phyloP scores from a whole-genome alignment of 176 grass and related monocot genomes.

The Hordeum marinum region DNA sequence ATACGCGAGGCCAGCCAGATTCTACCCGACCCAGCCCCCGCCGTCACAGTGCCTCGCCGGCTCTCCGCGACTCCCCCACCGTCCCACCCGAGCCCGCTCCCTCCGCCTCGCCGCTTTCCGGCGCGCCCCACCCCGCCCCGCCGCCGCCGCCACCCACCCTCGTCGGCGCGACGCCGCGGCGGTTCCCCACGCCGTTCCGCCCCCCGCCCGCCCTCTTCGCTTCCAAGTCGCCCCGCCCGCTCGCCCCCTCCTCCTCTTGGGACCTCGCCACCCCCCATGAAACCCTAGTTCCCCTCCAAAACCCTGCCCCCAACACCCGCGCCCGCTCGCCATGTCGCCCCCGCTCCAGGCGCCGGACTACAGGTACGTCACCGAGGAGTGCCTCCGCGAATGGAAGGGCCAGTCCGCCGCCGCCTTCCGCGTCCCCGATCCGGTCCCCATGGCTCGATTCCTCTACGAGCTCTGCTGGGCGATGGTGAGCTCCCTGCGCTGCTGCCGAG shows the following conservation, averaged over 20 bases:
- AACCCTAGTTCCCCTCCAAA: constrained; percentile 41
- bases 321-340: constrained; percentile 24
- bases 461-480: constrained; percentile 88
- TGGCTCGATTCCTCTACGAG: constrained; percentile 93
- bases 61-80: neutral
- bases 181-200: too few species aligned
- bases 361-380: constrained; percentile 71
- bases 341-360: constrained; percentile 54
- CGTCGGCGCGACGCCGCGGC: too few species aligned
- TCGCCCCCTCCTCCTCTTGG: neutral
- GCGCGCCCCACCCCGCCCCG: too few species aligned
- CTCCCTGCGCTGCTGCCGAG: neutral
- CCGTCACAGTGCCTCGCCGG: neutral
- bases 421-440: constrained; percentile 75
- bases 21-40: neutral
- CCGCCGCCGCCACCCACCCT: neutral
- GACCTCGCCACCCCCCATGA: constrained; percentile 27
- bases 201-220: neutral
- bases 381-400: constrained; percentile 92
- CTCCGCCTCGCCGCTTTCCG: neutral
- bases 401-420: constrained; percentile 51
- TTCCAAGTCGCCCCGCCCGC: neutral
- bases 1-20: neutral
- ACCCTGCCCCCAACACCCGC: neutral
- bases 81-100: neutral